Percentiles rank a stretch among this genome's conserved stretches.
phyloP scores from a whole-genome alignment of 768 basidiomycete genomes.

The Cyclocybe cylindracea region DNA sequence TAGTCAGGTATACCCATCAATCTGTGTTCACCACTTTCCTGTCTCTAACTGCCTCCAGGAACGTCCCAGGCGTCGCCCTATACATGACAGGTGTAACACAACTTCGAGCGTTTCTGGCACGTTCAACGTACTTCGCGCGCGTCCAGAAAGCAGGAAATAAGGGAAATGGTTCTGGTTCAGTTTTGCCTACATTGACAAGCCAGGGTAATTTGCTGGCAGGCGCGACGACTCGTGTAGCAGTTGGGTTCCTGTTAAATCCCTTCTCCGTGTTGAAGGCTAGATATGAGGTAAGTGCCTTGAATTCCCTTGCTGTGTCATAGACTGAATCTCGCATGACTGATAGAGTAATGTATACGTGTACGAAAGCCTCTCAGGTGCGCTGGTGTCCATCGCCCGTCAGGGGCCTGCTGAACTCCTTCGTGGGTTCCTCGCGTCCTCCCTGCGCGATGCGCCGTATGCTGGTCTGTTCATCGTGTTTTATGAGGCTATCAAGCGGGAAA shows the following conservation, averaged over 20 bases:
- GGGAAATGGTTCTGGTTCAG: constrained; percentile 37
- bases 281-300: constrained; percentile 65
- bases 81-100: constrained; percentile 90
- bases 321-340: neutral
- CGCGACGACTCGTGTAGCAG: constrained; percentile 74
- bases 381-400: constrained; percentile 59
- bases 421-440: constrained; percentile 83
- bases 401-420: constrained; percentile 84
- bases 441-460: constrained; percentile 95
- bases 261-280: constrained; percentile 91
- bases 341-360: constrained; percentile 83
- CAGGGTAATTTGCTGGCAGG: constrained; percentile 88
- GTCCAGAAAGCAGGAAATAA: constrained; percentile 25
- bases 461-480: constrained; percentile 89
- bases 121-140: constrained; percentile 65
- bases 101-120: constrained; percentile 75
- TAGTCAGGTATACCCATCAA: constrained; percentile 54
- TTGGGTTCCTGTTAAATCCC: constrained; percentile 87
- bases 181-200: constrained; percentile 68
- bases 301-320: neutral
- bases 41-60: constrained; percentile 45
- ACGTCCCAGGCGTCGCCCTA: constrained; percentile 89
- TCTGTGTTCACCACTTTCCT: neutral
- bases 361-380: constrained; percentile 56
- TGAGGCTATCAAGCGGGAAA: constrained; percentile 79